Conservation (phyloP, 2,329 filamentous ascomycete species). For the Gaeumannomyces sp. region DNA sequence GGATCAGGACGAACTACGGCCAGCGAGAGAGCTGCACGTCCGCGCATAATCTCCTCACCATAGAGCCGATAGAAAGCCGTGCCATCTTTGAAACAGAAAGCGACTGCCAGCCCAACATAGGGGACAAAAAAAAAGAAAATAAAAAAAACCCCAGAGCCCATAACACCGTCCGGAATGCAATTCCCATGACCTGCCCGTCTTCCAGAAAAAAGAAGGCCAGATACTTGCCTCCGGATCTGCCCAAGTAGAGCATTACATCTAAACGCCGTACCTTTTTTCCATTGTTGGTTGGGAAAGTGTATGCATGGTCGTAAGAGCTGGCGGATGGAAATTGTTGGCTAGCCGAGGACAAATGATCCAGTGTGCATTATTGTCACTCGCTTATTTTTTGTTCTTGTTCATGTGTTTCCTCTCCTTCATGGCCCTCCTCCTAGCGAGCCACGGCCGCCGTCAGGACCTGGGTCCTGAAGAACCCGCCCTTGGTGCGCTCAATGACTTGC, state of each 20-base stretch:
- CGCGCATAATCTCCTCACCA: not conserved
- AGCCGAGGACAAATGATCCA: not conserved
- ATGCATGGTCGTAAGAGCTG: not conserved
- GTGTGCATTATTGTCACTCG: not conserved
- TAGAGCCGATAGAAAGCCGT: not conserved
- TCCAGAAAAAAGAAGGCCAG: not conserved
- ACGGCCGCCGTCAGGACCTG: conserved; percentile 77
- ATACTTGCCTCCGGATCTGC: not conserved
- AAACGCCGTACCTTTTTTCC: not conserved
- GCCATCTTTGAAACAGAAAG: not conserved
- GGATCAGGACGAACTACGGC: not conserved
- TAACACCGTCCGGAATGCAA: not conserved
- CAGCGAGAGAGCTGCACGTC: not conserved
- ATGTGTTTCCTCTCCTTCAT: not conserved
- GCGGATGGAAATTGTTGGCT: not conserved
- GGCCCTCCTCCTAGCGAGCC: conserved; percentile 36
- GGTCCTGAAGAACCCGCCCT: conserved; percentile 97
- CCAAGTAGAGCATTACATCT: not conserved
- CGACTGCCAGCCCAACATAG: no score
- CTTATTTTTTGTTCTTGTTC: conserved; percentile 1
- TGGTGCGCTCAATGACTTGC: conserved; percentile 98
- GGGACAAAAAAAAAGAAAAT: not conserved
- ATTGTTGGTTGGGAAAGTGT: not conserved
- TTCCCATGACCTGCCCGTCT: not conserved
- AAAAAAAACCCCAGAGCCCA: not conserved